Base-by-base conservation (phyloP, 2,329 filamentous ascomycete species). In the Zarea fungicola region DNA sequence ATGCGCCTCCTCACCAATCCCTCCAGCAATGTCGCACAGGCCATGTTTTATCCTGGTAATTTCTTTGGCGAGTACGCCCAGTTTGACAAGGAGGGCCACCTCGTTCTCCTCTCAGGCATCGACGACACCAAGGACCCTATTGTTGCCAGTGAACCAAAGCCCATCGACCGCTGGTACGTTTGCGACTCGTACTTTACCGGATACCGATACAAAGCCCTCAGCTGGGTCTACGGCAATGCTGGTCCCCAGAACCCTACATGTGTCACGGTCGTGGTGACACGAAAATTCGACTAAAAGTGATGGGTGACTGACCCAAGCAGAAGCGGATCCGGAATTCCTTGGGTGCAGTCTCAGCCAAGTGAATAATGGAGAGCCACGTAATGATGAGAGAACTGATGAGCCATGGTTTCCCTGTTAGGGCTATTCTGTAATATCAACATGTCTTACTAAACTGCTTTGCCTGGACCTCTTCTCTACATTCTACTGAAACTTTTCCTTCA, bases 401-500 rank as follows among this genome's bases (percentile, higher is more conserved):
- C 45, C 28, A 41, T 41, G 35, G 26, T 26, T 25, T 41, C 35
- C 16, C 18, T 22, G 5, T 32, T 3, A 28, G 13, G 26, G 26
- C 13, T 13, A 34, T 26, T 34, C 7, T 42, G 21, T 41, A 48
- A 41, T 42, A 48, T 34, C 9, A 41, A 3, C 8, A 48, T 21
- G 6, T 21, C 18, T 19, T 19, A 28, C 9, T 6, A 23, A 23
- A 39, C 3, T 21, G 10, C 4, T 25, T 11, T 41, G 35, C 14
- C 13, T 28, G 6, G 4, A 13, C 3, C 13, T 28, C 8, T 18
- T 5, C 23, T 13, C 13, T 8, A 23, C 13, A 7, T 11, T 26
- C 34, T 36, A 48, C 3, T 36, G 26, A 19, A 51, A 37, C 14
- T 23, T 23, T 9, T 39, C 8, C 25, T 25, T 56, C 42, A 65